Percentiles rank a stretch among this genome's conserved stretches.
Evolutionary conservation across 352 stramenopile genomes (phyloP).

Genomic region (Detonula confervacea): DNA sequence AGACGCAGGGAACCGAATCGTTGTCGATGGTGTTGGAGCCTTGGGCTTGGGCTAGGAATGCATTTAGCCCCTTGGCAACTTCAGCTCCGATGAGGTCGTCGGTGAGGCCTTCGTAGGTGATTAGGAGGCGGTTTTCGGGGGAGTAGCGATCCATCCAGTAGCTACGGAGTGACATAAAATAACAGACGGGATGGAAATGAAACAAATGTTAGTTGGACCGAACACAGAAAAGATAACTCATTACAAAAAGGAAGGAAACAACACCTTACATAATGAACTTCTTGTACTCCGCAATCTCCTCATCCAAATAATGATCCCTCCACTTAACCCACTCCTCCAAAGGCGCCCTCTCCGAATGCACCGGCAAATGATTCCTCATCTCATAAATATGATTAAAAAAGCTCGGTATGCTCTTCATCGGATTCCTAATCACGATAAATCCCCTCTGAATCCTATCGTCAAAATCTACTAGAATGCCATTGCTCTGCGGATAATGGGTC

Average conservation of each 20-base stretch:
- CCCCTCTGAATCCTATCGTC: constrained; percentile 34
- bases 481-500: constrained; percentile 59
- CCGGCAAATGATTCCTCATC: constrained; percentile 52
- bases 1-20: constrained; percentile 49
- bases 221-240: no score
- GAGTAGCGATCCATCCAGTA: constrained; percentile 61
- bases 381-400: constrained; percentile 67
- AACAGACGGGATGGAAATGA: no score
- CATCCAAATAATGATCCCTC: constrained; percentile 53
- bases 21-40: constrained; percentile 33
- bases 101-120: constrained; percentile 58
- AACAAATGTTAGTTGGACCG: neutral
- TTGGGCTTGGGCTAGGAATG: constrained; percentile 43
- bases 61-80: constrained; percentile 36
- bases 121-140: constrained; percentile 45
- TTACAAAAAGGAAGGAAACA: neutral
- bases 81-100: constrained; percentile 40
- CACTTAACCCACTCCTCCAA: constrained; percentile 61
- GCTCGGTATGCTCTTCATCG: constrained; percentile 50
- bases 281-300: constrained; percentile 51
- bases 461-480: constrained; percentile 44
- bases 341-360: constrained; percentile 46
- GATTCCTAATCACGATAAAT: constrained; percentile 58
- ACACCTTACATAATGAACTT: constrained; percentile 50
- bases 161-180: no score